Percentiles rank a stretch among this genome's conserved stretches.
phyloP scores from a whole-genome alignment of 768 basidiomycete genomes.

The Aureoboletus auriporus region DNA sequence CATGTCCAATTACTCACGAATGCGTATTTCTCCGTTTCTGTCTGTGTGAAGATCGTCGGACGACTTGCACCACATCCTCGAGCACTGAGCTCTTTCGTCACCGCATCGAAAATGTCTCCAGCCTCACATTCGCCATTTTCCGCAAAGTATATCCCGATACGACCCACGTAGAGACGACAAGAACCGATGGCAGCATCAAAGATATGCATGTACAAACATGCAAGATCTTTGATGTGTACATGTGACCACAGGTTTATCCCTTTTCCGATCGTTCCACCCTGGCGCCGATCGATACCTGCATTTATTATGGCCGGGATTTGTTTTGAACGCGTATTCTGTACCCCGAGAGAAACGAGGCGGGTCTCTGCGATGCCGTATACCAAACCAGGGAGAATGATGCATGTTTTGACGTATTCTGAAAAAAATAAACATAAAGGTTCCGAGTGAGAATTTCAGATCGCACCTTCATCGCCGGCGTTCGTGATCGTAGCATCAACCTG shows the following conservation, averaged over 20 bases:
- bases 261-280: slow-evolving; percentile 51
- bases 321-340: slow-evolving; percentile 50
- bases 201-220: slow-evolving; percentile 40
- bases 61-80: too few relatives aligned
- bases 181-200: slow-evolving; percentile 33
- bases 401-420: slow-evolving; percentile 48
- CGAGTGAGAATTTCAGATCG: not conserved
- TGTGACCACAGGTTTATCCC: slow-evolving; percentile 62
- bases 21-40: slow-evolving; percentile 12
- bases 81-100: slow-evolving; percentile 36
- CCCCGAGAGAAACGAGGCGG: slow-evolving; percentile 44
- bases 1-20: slow-evolving; percentile 11
- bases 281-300: slow-evolving; percentile 42
- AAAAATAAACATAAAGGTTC: not conserved
- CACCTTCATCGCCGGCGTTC: slow-evolving; percentile 47
- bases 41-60: slow-evolving; percentile 37
- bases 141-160: slow-evolving; percentile 52
- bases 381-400: slow-evolving; percentile 50
- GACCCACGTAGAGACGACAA: slow-evolving; percentile 17
- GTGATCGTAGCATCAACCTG: slow-evolving; percentile 46
- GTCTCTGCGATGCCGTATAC: slow-evolving; percentile 56
- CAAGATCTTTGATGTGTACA: slow-evolving; percentile 50
- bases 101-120: slow-evolving; percentile 38
- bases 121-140: slow-evolving; percentile 46
- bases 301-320: slow-evolving; percentile 49